A percentile compares a stretch with the other conserved stretches of the same genome.
Conservation (phyloP, 805 yeast species). For the Candida maesae region DNA sequence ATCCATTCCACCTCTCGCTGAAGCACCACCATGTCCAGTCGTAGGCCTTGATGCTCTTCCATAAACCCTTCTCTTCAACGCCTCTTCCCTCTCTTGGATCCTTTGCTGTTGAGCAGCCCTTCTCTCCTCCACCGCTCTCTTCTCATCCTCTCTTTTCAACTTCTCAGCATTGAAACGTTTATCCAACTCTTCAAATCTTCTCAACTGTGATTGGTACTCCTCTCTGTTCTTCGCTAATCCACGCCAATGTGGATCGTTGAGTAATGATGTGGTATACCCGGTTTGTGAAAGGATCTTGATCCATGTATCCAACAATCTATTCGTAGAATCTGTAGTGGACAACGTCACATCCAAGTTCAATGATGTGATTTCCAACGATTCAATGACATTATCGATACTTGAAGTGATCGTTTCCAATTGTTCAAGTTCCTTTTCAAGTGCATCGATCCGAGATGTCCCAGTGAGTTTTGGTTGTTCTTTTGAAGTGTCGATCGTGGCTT, state of each 20-base stretch:
- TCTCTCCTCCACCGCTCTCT: constrained; percentile 17
- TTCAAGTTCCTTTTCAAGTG: constrained; percentile 23
- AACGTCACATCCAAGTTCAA: constrained; percentile 16
- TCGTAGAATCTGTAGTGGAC: constrained; percentile 42
- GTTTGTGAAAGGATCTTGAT: constrained; percentile 59
- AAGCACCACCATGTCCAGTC: not conserved
- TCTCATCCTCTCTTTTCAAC: constrained; percentile 25
- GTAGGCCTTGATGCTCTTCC: constrained; percentile 19
- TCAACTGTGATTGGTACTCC: constrained; percentile 23
- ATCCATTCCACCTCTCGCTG: not conserved
- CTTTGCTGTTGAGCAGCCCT: constrained; percentile 19
- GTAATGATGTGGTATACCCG: constrained; percentile 45
- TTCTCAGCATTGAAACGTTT: constrained; percentile 24
- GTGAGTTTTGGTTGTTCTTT: constrained; percentile 16
- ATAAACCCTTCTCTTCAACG: constrained; percentile 27
- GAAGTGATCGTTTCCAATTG: constrained; percentile 21
- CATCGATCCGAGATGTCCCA: constrained; percentile 17
- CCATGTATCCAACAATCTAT: constrained; percentile 55
- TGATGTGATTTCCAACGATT: constrained; percentile 20
- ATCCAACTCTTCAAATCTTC: constrained; percentile 28
- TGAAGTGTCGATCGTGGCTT: constrained; percentile 11
- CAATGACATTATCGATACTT: constrained; percentile 21
- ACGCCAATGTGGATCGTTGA: constrained; percentile 41
- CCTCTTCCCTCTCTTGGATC: constrained; percentile 26
- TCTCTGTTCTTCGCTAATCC: constrained; percentile 29